Base-by-base conservation (phyloP, 2,329 filamentous ascomycete species). In the Sphaerostilbella broomeana region DNA sequence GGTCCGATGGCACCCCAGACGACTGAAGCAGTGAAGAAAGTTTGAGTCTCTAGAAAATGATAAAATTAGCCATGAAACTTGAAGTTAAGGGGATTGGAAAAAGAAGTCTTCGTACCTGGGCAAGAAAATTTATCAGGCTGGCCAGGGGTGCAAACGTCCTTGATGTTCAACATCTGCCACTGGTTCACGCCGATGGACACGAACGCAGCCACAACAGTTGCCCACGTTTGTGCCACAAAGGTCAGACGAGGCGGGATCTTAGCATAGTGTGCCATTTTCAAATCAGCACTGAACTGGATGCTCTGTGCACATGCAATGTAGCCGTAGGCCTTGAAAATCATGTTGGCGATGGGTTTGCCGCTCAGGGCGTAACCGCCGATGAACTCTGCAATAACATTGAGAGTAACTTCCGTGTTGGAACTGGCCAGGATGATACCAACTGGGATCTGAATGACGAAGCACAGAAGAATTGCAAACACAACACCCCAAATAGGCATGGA, bases 1-100 rank as follows among this genome's bases (percentile, higher is more conserved):
- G 81, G 81, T 0, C 81, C 81, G 40, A 86, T 79, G 31, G 77
- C 68, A 28, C 80, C 80, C 79, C 79, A 82, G 47, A 83, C 72
- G 24, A 83, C 64, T 1, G 77, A 80, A 1, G 73, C 72, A 6
- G 75, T 79, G 61, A 80, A 85, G 58, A 69, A n/a, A n/a, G n/a
- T n/a, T n/a, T n/a, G n/a, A n/a, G n/a, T n/a, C n/a, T n/a, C n/a
- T n/a, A n/a, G n/a, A n/a, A n/a, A n/a, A n/a, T n/a, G n/a, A n/a
- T n/a, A n/a, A n/a, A n/a, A n/a, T n/a, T n/a, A n/a, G n/a, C n/a
- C n/a, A n/a, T n/a, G n/a, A n/a, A n/a, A n/a, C n/a, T n/a, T n/a
- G n/a, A n/a, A n/a, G n/a, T n/a, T n/a, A n/a, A n/a, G n/a, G n/a
- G n/a, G n/a, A n/a, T n/a, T n/a, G n/a, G n/a, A n/a, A n/a, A n/a